A percentile compares a stretch with the other conserved stretches of the same genome.
These are phyloP conservation scores for Paxillus involutus DNA, from an alignment of 768 basidiomycete species.

Conservation along the genomic window DNA sequence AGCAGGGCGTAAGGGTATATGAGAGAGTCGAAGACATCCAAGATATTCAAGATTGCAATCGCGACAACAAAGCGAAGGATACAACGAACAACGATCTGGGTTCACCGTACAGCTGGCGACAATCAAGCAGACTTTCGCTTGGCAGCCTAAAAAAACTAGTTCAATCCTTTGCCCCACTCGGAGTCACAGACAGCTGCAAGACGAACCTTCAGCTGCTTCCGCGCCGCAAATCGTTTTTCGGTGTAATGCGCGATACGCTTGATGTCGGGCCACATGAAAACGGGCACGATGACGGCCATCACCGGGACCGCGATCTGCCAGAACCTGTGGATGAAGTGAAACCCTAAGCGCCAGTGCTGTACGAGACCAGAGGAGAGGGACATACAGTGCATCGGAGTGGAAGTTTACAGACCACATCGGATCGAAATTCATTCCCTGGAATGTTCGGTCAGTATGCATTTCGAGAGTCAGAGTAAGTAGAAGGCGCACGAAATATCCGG, in stretches of 20 bases:
- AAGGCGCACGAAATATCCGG: conserved; percentile 65
- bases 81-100: too few species aligned
- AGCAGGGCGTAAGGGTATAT: too few species aligned
- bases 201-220: conserved; percentile 33
- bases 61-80: too few species aligned
- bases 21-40: too few species aligned
- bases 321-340: conserved; percentile 45
- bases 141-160: not conserved
- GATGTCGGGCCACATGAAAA: conserved; percentile 56
- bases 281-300: conserved; percentile 50
- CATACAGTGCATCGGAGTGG: conserved; percentile 48
- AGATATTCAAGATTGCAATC: too few species aligned
- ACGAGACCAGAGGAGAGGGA: not conserved
- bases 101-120: not conserved
- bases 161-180: not conserved
- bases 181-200: not conserved
- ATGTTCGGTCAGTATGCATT: conserved; percentile 19
- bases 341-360: conserved; percentile 1
- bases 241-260: conserved; percentile 44
- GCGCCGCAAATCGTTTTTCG: conserved; percentile 39
- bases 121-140: not conserved
- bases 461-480: not conserved
- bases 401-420: conserved; percentile 49
- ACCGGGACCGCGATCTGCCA: conserved; percentile 66
- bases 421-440: conserved; percentile 66